Evolutionary conservation across 352 stramenopile genomes (phyloP), one percentile per base, ranked within the genome.

Genomic region (Hyaloperonospora brassicae): DNA sequence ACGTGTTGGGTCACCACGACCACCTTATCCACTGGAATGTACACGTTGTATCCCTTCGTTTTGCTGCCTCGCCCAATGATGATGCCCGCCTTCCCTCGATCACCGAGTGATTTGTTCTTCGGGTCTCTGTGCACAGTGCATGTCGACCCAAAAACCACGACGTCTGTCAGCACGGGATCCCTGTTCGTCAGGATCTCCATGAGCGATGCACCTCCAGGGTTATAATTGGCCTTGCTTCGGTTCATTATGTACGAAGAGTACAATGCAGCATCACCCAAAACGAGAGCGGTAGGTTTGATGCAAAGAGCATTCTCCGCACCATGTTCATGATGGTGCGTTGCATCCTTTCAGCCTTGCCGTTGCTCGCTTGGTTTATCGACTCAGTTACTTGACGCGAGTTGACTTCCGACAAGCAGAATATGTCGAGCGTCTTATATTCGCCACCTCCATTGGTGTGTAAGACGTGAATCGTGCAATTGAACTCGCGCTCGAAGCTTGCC

Each of bases 31-130:
- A 53, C 43, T 0, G 45, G 50, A 13, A 68, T n/a, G 34, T 64
- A 63, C 1, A 62, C 55, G 10, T 42, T 30, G 38, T 61, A 68
- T 0, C 40, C 36, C 8, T 68, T 68, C 7, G 45, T 60, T 5
- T 61, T 50, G 9, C 50, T 43, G 21, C 50, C 35, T 5, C 50
- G 55, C 0, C 55, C 56, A 0, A 61, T 43, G 14, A 62, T 59
- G 17, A 56, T 50, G 6, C 27, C 62, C 0, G 22, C 10, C 27
- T 68, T 23, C 0, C 25, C 46, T 0, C 42, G 47, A 4, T 57
- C 38, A 13, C 38, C 13, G 22, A 43, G 24, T 0, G 31, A 38
- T 8, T 59, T 47, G 8, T 66, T 56, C 2, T 30, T 17, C 2
- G 47, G 21, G 1, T 68, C 46, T 1, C 50, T 13, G 30, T 58